These are phyloP conservation scores for Pezicula radicicola DNA, from an alignment of 2,329 filamentous ascomycete species.

Conservation along the genomic window DNA sequence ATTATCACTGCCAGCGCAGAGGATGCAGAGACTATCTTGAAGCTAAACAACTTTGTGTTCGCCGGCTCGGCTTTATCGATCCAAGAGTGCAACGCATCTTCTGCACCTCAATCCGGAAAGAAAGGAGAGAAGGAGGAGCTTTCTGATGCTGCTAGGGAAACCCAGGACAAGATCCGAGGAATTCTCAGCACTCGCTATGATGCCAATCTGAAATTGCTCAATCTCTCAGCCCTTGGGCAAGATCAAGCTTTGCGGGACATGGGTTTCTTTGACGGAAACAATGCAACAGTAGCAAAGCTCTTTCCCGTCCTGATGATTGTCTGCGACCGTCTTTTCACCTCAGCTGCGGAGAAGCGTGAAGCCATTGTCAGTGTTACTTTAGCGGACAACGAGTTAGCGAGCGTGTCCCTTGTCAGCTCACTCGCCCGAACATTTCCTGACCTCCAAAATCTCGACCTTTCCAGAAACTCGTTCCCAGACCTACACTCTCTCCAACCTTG, in stretches of 20 bases:
- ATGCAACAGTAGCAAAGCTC: constrained; percentile 59
- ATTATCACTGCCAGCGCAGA: constrained; percentile 64
- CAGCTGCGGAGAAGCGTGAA: constrained; percentile 67
- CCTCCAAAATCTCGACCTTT: constrained; percentile 84
- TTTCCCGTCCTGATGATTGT: constrained; percentile 91
- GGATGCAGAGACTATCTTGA: constrained; percentile 61
- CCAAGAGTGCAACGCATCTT: constrained; percentile 37
- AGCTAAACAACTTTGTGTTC: constrained; percentile 67
- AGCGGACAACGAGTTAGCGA: constrained; percentile 73
- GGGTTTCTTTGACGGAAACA: constrained; percentile 71
- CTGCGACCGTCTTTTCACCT: constrained; percentile 75
- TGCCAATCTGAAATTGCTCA: constrained; percentile 67
- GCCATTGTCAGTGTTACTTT: constrained; percentile 81
- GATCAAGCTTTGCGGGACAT: constrained; percentile 71
- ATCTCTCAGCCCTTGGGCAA: constrained; percentile 73
- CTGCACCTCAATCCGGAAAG: constrained; percentile 5
- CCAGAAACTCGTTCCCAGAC: constrained; percentile 73
- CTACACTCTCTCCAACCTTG: constrained; percentile 68
- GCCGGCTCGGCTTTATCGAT: constrained; percentile 59
- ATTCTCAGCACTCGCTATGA: constrained; percentile 77
- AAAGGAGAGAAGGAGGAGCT: constrained; percentile 39
- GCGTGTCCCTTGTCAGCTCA: constrained; percentile 68
- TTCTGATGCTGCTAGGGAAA: constrained; percentile 53
- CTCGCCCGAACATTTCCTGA: constrained; percentile 80
- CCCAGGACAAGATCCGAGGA: constrained; percentile 64